Conservation (phyloP, 2,329 filamentous ascomycete species). For the Simplicillium aogashimaense region DNA sequence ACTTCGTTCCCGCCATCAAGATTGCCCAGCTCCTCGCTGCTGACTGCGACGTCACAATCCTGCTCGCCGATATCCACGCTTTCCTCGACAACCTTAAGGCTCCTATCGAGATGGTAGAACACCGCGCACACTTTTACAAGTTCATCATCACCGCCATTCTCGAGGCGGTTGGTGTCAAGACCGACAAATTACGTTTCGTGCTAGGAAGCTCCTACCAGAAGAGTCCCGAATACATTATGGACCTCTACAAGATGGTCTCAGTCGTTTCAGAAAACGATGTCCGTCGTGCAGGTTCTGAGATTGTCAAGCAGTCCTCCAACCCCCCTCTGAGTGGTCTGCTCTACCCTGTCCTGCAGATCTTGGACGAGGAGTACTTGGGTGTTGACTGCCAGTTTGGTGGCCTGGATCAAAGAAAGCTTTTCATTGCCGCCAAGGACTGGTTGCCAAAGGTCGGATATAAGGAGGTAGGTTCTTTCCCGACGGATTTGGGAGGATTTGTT, state of each 20-base stretch:
- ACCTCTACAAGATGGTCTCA: constrained; percentile 67
- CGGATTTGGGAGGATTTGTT: background rate
- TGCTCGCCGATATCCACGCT: constrained; percentile 66
- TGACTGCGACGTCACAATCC: constrained; percentile 71
- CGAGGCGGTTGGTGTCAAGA: constrained; percentile 67
- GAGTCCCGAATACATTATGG: constrained; percentile 69
- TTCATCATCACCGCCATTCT: constrained; percentile 66
- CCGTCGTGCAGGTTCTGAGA: constrained; percentile 82
- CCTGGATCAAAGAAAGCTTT: constrained; percentile 82
- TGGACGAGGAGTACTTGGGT: constrained; percentile 83
- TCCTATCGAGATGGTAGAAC: constrained; percentile 76
- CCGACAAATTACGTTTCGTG: constrained; percentile 73
- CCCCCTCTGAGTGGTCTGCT: constrained; percentile 47
- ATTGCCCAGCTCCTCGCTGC: constrained; percentile 80
- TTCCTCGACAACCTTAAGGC: constrained; percentile 81
- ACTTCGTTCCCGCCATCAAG: constrained; percentile 83
- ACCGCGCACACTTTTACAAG: constrained; percentile 77
- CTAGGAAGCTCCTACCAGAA: constrained; percentile 78
- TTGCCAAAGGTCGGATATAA: constrained; percentile 80
- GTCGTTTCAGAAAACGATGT: constrained; percentile 70
- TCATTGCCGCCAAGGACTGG: constrained; percentile 75
- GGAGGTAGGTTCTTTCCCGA: constrained; percentile 28
- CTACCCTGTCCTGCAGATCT: constrained; percentile 57
- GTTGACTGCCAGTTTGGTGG: constrained; percentile 80
- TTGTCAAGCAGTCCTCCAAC: constrained; percentile 85